Evolutionary conservation across 2,329 filamentous ascomycete species (phyloP).

Genomic region (Neonectria neomacrospora): DNA sequence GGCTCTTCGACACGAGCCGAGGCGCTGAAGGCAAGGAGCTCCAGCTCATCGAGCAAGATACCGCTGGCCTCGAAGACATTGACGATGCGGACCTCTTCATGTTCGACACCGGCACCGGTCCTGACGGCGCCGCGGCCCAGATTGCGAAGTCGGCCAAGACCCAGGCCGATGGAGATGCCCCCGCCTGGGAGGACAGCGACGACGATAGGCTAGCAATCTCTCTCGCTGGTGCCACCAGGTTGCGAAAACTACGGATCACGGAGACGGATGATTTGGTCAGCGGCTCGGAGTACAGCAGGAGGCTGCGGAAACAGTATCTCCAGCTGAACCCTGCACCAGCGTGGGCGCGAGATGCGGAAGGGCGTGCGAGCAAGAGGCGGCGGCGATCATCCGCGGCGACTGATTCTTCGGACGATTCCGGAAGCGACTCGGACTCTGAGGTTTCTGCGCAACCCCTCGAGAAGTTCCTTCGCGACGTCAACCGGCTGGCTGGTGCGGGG

Average conservation of each 20-base stretch:
- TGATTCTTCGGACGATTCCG: constrained; percentile 63
- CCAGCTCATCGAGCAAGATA: constrained; percentile 56
- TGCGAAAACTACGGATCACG: constrained; percentile 84
- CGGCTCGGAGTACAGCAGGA: constrained; percentile 84
- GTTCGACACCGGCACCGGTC: constrained; percentile 73
- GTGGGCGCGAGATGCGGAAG: constrained; percentile 66
- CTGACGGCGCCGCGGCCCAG: constrained; percentile 48
- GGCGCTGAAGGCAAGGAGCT: constrained; percentile 49
- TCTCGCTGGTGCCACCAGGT: constrained; percentile 76
- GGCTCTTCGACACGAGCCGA: constrained; percentile 45
- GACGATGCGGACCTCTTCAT: constrained; percentile 89
- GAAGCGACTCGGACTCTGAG: constrained; percentile 67
- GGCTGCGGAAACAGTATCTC: constrained; percentile 82
- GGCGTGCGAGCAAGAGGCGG: constrained; percentile 62
- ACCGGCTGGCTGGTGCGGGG: constrained; percentile 68
- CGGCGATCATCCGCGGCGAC: constrained; percentile 64
- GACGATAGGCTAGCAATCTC: constrained; percentile 90
- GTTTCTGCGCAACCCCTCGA: constrained; percentile 81
- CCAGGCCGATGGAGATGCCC: constrained; percentile 52
- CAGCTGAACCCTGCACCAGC: constrained; percentile 68
- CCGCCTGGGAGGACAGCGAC: constrained; percentile 94
- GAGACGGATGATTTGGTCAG: constrained; percentile 88
- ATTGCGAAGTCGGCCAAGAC: constrained; percentile 42
- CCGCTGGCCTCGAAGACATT: constrained; percentile 66
- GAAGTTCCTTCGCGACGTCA: constrained; percentile 79